phyloP scores from a whole-genome alignment of 2,329 filamentous ascomycete species.

The Chrysosporium queenslandicum region DNA sequence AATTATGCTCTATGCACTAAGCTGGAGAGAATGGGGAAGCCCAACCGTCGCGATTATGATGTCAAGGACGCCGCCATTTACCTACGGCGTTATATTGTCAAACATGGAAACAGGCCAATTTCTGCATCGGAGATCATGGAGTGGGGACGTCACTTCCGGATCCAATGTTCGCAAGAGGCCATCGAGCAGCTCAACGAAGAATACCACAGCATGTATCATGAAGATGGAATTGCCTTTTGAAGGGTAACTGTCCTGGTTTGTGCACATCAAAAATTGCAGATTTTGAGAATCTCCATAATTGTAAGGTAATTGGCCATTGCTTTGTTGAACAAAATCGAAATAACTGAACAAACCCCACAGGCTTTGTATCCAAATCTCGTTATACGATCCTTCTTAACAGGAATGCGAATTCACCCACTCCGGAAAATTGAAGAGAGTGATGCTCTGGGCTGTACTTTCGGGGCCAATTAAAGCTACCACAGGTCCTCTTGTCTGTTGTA shows the following conservation, averaged over 20 bases:
- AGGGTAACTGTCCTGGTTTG: no score
- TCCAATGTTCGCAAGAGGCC: background rate
- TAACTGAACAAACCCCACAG: no score
- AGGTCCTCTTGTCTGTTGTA: no score
- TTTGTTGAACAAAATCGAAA: no score
- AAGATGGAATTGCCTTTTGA: background rate
- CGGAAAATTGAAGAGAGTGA: no score
- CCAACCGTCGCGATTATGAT: background rate
- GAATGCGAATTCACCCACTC: no score
- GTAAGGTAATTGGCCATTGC: background rate
- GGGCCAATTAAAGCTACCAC: no score
- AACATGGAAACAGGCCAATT: background rate
- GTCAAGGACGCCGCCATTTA: background rate
- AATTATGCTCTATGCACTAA: constrained; percentile 6
- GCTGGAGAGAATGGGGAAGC: background rate
- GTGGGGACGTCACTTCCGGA: background rate
- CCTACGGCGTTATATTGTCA: background rate
- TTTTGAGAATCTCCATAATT: background rate
- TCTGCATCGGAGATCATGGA: background rate
- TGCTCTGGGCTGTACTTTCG: no score
- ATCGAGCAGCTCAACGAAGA: background rate
- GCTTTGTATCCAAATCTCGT: no score
- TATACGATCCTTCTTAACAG: no score
- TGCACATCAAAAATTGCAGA: no score
- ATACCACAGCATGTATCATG: background rate